Base-by-base conservation (phyloP, 2,329 filamentous ascomycete species). In the Nothophaeocryptopus gaeumannii region DNA sequence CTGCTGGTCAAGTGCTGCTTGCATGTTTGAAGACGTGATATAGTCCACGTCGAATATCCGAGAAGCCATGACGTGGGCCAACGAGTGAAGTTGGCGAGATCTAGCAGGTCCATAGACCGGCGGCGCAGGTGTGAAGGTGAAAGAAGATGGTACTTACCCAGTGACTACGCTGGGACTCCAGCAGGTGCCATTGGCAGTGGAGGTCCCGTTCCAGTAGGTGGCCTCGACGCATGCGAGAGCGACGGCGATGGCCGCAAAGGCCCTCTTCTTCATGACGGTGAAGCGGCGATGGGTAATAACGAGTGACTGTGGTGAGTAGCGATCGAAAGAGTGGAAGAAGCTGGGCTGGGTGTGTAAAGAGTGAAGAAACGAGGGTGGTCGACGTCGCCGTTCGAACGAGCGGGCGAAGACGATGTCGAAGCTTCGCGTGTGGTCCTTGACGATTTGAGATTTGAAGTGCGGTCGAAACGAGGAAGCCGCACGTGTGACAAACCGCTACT, bases 281-380 rank as follows among this genome's bases (percentile, higher is more conserved):
- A 47, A 45, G 40, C 29, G 44, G 26, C 32, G 20, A 26, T 29
- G 14, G 53, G 47, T 40, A 55, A 47, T 57, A 61, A 62, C 39
- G 62, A 64, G 53, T 59, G 62, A 62, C 59, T 59, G 57, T 45
- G 55, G 55, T 58, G 58, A 55, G 51, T 26, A 39, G 35, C 30
- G 16, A 45, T 46, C 47, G 47, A 52, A 51, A 55, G 45, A 36
- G 57, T 53, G 30, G 29, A 35, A 37, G 31, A 39, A 29, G 47
- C n/a, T 26, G 41, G 30, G 42, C 39, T 52, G 16, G 35, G 12
- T n/a, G 39, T 30, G 43, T 39, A 49, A 53, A 35, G 51, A 47
- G 43, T 32, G 41, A 30, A 50, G 39, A 39, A 38, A 34, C 40
- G 31, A 34, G 44, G 45, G 31, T 32, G 39, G 32, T 26, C 20